Evolutionary conservation across 306 rosid species (phyloP).

Genomic region (Ziziphus jujuba): DNA sequence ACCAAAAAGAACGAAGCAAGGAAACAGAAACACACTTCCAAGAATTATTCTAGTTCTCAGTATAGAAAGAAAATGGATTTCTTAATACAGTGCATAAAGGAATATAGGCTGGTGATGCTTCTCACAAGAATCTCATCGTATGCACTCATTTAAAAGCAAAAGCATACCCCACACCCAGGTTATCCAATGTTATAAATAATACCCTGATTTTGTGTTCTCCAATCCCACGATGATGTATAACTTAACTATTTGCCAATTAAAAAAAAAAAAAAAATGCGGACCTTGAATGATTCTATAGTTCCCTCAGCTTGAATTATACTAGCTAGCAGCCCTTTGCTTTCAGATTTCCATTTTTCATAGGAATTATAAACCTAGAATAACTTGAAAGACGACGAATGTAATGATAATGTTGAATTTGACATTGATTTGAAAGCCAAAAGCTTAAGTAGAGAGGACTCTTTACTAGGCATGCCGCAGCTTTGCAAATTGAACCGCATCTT

Average conservation of each 20-base stretch:
- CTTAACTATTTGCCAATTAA: background rate
- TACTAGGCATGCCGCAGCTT: conserved; percentile 83
- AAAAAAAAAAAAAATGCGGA: conserved; percentile 30
- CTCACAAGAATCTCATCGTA: background rate
- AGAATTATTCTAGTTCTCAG: background rate
- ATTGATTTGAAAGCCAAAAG: background rate
- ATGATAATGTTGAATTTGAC: background rate
- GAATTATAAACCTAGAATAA: conserved; percentile 63
- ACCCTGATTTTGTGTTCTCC: too few species aligned
- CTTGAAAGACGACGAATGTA: background rate
- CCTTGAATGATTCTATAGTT: conserved; percentile 85
- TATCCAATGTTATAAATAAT: too few species aligned
- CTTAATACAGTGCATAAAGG: background rate
- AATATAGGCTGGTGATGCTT: background rate
- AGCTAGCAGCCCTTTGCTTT: conserved; percentile 84
- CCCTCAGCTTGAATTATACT: conserved; percentile 65
- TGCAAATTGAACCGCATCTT: conserved; percentile 89
- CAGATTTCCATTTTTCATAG: conserved; percentile 86
- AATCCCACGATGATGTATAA: background rate
- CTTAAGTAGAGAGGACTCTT: background rate
- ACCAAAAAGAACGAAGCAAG: too few species aligned
- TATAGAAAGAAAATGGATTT: background rate
- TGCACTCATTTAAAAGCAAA: too few species aligned
- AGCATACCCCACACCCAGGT: background rate
- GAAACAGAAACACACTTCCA: too few species aligned